Evolutionary conservation across 2,329 filamentous ascomycete species (phyloP), one percentile per base, ranked within the genome.

Genomic region (Rhynchosporium agropyri): DNA sequence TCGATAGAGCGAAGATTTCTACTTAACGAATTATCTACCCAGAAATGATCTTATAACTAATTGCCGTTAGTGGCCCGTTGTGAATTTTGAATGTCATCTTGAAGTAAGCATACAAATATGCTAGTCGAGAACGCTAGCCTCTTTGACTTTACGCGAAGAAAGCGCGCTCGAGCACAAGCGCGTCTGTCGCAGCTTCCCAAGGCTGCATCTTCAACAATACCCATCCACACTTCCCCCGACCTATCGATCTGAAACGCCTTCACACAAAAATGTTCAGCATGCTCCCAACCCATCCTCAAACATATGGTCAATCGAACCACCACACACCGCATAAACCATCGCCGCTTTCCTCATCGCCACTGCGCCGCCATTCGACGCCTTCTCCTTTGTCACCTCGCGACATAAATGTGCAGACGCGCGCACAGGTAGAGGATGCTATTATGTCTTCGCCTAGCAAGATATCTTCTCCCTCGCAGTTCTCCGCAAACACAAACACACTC

Each of bases 261-360:
- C 58, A 31, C 33, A 20, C 42, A 54, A 71, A 67, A 33, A 73
- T 73, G 70, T 71, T 69, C 65, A 70, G 64, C 62, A 71, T 65
- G 58, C 65, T 72, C 9, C 67, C 72, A 31, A 53, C 48, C 53
- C 51, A 31, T 61, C 65, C 28, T 61, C 46, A 62, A 50, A 56
- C 59, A 46, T 48, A 61, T 50, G 56, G 54, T 55, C 64, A 65
- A 33, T 59, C 59, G 1, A 64, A 62, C 43, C 50, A 68, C 51
- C 69, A 70, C 58, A 65, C 66, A n/a, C 84, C 84, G 1, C 65
- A 74, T 42, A 75, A 80, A 36, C 76, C 84, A 1, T 87, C 84
- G 54, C 84, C 83, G 5, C 81, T 86, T 3, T 84, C 84, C 2
- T 87, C 84, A 2, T 85, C 84, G 2, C 84, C 84, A 12, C 74